Conservation (phyloP, 2,329 filamentous ascomycete genomes). For the Alternaria sp. region DNA sequence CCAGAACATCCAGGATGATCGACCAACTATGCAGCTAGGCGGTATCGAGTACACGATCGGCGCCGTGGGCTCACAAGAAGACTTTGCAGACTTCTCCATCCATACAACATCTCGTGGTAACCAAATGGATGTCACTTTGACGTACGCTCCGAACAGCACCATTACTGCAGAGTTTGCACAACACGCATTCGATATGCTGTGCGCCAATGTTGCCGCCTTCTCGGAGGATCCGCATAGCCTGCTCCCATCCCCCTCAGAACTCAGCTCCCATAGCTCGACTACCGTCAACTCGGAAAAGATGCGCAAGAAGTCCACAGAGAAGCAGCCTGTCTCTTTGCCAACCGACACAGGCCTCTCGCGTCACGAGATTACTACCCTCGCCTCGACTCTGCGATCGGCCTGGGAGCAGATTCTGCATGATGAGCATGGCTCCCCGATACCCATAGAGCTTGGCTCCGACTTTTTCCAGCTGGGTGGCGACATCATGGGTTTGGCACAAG, state of each 20-base stretch:
- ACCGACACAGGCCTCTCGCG: constrained; percentile 37
- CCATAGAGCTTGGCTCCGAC: constrained; percentile 35
- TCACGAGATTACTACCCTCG: constrained; percentile 33
- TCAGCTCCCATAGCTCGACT: constrained; percentile 34
- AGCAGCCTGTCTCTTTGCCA: constrained; percentile 33
- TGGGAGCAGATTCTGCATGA: constrained; percentile 44
- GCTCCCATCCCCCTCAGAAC: constrained; percentile 36
- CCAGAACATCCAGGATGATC: constrained; percentile 42
- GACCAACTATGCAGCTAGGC: constrained; percentile 60
- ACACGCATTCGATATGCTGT: constrained; percentile 55
- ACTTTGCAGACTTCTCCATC: constrained; percentile 47
- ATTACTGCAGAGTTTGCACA: constrained; percentile 62
- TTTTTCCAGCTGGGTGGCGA: constrained; percentile 48
- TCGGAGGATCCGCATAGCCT: constrained; percentile 39
- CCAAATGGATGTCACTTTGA: constrained; percentile 40
- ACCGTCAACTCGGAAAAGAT: constrained; percentile 33
- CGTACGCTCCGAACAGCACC: constrained; percentile 51
- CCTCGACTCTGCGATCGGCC: constrained; percentile 35
- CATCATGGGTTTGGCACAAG: constrained; percentile 46
- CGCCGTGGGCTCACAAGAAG: constrained; percentile 41
- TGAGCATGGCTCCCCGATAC: constrained; percentile 28
- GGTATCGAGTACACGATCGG: constrained; percentile 41
- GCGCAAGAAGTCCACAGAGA: constrained; percentile 36
- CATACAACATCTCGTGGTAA: constrained; percentile 34
- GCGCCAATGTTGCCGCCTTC: constrained; percentile 37